A percentile compares a stretch with the other conserved stretches of the same genome.
Conservation (phyloP, 345 rosid genomes). For the Mallotus nudiflorus region DNA sequence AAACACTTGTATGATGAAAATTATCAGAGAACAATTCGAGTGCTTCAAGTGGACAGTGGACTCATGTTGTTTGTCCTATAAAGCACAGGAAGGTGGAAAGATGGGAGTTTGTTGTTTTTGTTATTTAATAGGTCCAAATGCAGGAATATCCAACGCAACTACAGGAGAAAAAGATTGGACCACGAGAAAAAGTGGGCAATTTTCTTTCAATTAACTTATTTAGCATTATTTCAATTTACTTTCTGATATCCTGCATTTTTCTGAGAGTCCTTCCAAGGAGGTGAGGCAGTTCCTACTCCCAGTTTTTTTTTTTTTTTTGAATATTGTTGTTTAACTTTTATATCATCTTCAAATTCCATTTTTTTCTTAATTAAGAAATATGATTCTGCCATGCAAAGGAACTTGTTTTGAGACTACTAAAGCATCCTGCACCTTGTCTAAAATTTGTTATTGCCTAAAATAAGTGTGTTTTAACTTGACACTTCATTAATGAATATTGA, state of each 20-base stretch:
- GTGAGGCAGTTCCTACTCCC: neutral
- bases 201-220: too few species aligned
- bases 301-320: neutral
- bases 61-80: neutral
- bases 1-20: neutral
- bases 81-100: neutral
- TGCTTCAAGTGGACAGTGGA: neutral
- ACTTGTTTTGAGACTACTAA: neutral
- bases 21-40: neutral
- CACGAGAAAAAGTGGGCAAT: neutral
- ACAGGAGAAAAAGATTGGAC: conserved; percentile 1
- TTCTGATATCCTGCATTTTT: neutral
- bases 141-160: neutral
- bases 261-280: too few species aligned
- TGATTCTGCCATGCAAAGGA: neutral
- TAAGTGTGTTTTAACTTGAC: neutral
- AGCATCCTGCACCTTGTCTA: neutral
- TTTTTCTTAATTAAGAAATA: neutral
- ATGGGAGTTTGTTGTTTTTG: neutral
- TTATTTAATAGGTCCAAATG: conserved; percentile 1
- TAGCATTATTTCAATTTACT: too few species aligned
- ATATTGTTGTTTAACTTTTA: neutral
- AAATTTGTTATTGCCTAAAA: neutral
- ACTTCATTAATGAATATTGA: neutral
- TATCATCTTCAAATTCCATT: neutral